Percentiles rank a stretch among this genome's conserved stretches.
Conservation (phyloP, 139 green algal species). For the Auxenochlorella protothecoides region DNA sequence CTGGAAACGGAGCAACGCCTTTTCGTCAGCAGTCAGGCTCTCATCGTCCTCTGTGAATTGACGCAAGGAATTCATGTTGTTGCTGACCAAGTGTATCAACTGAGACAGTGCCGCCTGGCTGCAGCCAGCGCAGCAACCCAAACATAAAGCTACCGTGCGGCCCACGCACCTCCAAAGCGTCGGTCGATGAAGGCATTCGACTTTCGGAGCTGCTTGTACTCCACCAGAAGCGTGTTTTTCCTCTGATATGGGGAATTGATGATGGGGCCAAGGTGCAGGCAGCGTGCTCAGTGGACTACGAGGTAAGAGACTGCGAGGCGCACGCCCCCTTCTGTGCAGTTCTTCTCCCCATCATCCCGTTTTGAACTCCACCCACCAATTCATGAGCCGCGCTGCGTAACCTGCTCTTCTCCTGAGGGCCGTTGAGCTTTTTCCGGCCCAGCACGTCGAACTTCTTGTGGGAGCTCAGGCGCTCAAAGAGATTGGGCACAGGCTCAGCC, state of each 20-base stretch:
- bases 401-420: constrained; percentile 15
- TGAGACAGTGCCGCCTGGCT: not conserved
- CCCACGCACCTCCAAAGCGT: constrained; percentile 74
- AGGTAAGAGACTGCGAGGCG: no score
- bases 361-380: constrained; percentile 18
- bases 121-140: not conserved
- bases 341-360: no score
- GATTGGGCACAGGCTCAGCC: constrained; percentile 18
- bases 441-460: constrained; percentile 50
- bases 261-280: no score
- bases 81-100: not conserved
- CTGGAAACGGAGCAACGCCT: constrained; percentile 71
- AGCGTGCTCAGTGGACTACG: no score
- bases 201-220: constrained; percentile 78
- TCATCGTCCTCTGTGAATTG: constrained; percentile 61
- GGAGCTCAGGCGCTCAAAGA: constrained; percentile 35
- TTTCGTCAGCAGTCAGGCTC: constrained; percentile 64
- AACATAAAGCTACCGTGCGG: no score
- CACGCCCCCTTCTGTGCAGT: no score
- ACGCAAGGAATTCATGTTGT: not conserved
- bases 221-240: constrained; percentile 83
- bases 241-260: constrained; percentile 30
- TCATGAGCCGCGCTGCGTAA: constrained; percentile 25
- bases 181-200: constrained; percentile 87
- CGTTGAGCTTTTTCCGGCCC: constrained; percentile 36